Evolutionary conservation across 768 basidiomycete species (phyloP), one percentile per base, ranked within the genome.

Genomic region (Daedaleopsis nitida): DNA sequence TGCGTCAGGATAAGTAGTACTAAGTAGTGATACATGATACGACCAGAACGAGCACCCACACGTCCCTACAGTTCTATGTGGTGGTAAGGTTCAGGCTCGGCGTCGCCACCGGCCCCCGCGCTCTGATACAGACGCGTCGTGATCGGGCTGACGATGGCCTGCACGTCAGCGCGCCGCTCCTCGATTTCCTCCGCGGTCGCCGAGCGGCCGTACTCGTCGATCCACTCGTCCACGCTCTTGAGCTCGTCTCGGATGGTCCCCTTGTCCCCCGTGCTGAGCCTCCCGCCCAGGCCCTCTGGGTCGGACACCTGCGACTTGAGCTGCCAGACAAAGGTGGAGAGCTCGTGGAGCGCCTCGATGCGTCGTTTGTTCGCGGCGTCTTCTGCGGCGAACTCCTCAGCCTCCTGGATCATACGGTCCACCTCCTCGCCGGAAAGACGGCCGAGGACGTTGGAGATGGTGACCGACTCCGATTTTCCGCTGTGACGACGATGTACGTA

Each of bases 401-500:
- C 94, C 68, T 97, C 95, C 16, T 79, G 83, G 58, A 98, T 91
- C 95, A 97, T 97, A 65, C 94, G 91, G 69, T 97, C 95, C 62
- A 97, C 96, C 62, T 97, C 74, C 84, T 73, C 72, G 9, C 64
- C 65, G 17, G 72, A 68, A 27, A 73, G 87, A 78, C 96, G 92
- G 45, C 92, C 94, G 80, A 94, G 95, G 75, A 96, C 94, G 77
- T 98, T 96, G 67, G 86, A 94, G 78, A 97, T 98, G 39, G 92
- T 94, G 75, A 96, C 93, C 47, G 87, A 89, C 75, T 91, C 87
- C 0, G 88, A 87, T 76, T 94, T 95, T 69, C 91, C 91, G 74
- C 87, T 89, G 37, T 8, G 32, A 42, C 59, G 59, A 7, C 24
- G 10, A 37, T 45, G 13, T 63, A 21, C 2, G 19, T 66, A 5